Evolutionary conservation across 257 asterid species (phyloP).

Genomic region (Solanum tarijense): DNA sequence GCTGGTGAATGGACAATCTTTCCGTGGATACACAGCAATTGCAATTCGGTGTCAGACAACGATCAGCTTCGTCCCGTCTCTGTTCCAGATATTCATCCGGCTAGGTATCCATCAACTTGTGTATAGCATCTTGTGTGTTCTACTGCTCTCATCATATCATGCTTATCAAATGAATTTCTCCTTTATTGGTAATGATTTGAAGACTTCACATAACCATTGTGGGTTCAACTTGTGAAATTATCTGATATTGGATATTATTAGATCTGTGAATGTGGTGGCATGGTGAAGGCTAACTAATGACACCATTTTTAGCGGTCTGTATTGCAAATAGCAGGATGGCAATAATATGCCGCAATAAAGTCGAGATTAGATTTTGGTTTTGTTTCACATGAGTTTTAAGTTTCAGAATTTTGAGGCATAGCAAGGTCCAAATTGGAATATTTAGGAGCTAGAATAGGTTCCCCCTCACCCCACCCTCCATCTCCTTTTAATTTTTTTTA

Average conservation of each 20-base stretch:
- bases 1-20: conserved; percentile 88
- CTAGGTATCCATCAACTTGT: conserved; percentile 46
- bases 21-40: conserved; percentile 97
- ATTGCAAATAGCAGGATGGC: background rate
- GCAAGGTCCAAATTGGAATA: background rate
- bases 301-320: background rate
- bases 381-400: background rate
- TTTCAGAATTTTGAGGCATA: background rate
- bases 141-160: background rate
- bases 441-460: background rate
- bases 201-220: background rate
- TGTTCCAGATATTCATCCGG: conserved; percentile 92
- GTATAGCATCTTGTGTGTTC: background rate
- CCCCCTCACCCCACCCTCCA: too few species aligned
- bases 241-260: background rate
- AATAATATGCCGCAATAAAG: background rate
- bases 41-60: conserved; percentile 75
- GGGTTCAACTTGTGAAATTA: background rate
- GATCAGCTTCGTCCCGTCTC: conserved; percentile 92
- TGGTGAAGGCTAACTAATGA: background rate
- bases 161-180: background rate
- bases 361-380: background rate
- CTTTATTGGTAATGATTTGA: background rate
- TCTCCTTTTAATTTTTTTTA: background rate
- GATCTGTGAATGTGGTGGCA: background rate